Base-by-base conservation (phyloP, 192 early-diverging fungal species). In the Coemansia sp. region DNA sequence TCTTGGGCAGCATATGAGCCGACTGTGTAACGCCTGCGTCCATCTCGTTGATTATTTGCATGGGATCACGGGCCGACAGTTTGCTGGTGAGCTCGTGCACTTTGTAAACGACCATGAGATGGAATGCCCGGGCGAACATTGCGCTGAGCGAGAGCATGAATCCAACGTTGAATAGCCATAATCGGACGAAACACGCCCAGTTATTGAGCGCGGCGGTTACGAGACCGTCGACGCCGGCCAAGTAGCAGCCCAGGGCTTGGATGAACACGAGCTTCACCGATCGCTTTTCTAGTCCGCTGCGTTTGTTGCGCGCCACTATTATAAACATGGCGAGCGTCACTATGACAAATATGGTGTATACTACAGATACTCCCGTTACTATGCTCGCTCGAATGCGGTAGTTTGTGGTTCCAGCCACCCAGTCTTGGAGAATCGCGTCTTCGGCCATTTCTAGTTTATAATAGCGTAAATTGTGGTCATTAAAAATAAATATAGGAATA, bases 131-230 rank as follows among this genome's bases (percentile, higher is more conserved):
- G 12, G 73, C 73, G 5, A 62, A 66, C 64, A 76, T 62, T 2
- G 73, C 73, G 5, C 57, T 51, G 11, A 76, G 53, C 37, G 64
- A 70, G 5, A 76, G 32, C 10, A 69, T 45, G 27, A 79, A 73
- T 2, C 70, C 70, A 1, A 79, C 25, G 57, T 69, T 72, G 39
- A 69, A 69, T 5, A 72, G 58, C 76, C 76, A 79, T 38, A 79
- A 55, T 12, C 64, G 69, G 22, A 56, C 59, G 25, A 79, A 72
- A 32, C 76, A 79, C 14, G 70, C 63, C 66, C 66, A 72, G 56
- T 72, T 57, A 32, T 72, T 72, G 6, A 69, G 32, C 14, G 70
- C 76, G 12, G 70, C 59, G 1, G 62, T 69, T 1, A 64, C 59
- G n/a, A 69, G 52, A 2, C 63, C 66, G 23, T 68, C 59, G 0